These are phyloP conservation scores for Penicillium crystallinum DNA, from an alignment of 495 filamentous ascomycete species.

Conservation along the genomic window DNA sequence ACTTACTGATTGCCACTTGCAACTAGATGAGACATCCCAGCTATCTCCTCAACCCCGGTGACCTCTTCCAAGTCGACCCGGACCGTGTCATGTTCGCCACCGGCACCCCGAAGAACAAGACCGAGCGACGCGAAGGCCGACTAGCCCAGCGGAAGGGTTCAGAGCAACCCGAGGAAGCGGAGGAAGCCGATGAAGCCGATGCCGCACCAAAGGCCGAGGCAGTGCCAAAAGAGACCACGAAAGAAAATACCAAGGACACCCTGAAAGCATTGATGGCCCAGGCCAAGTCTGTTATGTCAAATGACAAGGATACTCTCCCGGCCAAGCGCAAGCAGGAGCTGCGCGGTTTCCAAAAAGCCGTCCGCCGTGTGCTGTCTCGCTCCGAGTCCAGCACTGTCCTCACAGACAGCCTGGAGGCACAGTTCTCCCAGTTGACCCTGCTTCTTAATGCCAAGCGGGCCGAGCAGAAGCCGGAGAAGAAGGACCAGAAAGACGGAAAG, in stretches of 20 bases:
- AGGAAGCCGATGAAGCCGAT: slow-evolving; percentile 26
- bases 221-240: slow-evolving; percentile 18
- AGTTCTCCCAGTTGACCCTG: slow-evolving; percentile 43
- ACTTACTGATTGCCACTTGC: slow-evolving; percentile 1
- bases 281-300: slow-evolving; percentile 50
- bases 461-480: slow-evolving; percentile 22
- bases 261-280: slow-evolving; percentile 48
- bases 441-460: slow-evolving; percentile 38
- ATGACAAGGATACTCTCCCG: slow-evolving; percentile 43
- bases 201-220: slow-evolving; percentile 16
- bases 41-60: slow-evolving; percentile 94
- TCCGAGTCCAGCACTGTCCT: slow-evolving; percentile 38
- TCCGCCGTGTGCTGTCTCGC: slow-evolving; percentile 50
- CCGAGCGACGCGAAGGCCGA: slow-evolving; percentile 40
- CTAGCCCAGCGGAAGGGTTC: slow-evolving; percentile 22
- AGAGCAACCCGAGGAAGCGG: slow-evolving; percentile 11
- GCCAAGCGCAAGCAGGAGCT: slow-evolving; percentile 59
- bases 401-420: slow-evolving; percentile 46
- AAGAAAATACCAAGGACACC: slow-evolving; percentile 36
- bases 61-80: slow-evolving; percentile 93
- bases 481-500: slow-evolving; percentile 14
- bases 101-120: slow-evolving; percentile 60
- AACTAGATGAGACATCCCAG: slow-evolving; percentile 82
- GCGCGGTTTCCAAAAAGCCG: slow-evolving; percentile 51
- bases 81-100: slow-evolving; percentile 85